phyloP scores from a whole-genome alignment of 2,329 filamentous ascomycete species.

The Alternaria alternata region DNA sequence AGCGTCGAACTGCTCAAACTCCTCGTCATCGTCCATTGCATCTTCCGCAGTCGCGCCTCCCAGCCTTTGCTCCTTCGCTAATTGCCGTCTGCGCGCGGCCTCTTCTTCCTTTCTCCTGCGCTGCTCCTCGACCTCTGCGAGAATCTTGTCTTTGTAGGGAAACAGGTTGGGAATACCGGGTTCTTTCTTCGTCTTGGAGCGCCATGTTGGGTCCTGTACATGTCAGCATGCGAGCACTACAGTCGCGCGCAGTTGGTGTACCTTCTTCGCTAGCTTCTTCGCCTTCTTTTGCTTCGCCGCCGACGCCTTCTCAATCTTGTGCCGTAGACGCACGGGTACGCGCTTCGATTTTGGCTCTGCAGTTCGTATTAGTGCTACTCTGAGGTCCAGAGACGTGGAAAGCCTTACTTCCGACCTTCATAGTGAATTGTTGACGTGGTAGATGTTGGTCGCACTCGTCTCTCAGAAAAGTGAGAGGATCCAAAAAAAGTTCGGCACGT shows the following conservation, averaged over 20 bases:
- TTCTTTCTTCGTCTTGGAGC: slow-evolving; percentile 94
- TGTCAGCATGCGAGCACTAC: slow-evolving; percentile 26
- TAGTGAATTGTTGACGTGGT: slow-evolving; percentile 30
- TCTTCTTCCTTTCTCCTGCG: slow-evolving; percentile 84
- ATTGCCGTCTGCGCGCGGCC: slow-evolving; percentile 69
- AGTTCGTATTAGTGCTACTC: slow-evolving; percentile 12
- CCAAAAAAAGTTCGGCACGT: slow-evolving; percentile 24
- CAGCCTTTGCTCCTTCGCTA: slow-evolving; percentile 63
- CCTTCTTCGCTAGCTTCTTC: slow-evolving; percentile 87
- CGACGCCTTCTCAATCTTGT: slow-evolving; percentile 96
- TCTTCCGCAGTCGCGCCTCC: slow-evolving; percentile 48
- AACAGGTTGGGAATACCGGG: slow-evolving; percentile 97
- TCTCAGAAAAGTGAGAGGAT: slow-evolving; percentile 33
- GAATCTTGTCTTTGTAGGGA: slow-evolving; percentile 94
- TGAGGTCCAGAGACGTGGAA: neutral
- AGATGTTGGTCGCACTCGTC: slow-evolving; percentile 20
- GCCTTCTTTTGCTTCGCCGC: slow-evolving; percentile 89
- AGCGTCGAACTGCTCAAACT: slow-evolving; percentile 44
- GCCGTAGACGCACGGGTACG: slow-evolving; percentile 83
- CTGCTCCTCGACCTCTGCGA: slow-evolving; percentile 93
- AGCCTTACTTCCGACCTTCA: slow-evolving; percentile 55
- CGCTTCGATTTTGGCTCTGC: slow-evolving; percentile 95
- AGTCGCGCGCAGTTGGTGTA: slow-evolving; percentile 32
- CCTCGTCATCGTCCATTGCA: slow-evolving; percentile 49
- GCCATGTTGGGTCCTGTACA: slow-evolving; percentile 89